Percentiles rank a stretch among this genome's conserved stretches.
phyloP scores from a whole-genome alignment of 768 basidiomycete genomes.

The Trametes cinnabarina region DNA sequence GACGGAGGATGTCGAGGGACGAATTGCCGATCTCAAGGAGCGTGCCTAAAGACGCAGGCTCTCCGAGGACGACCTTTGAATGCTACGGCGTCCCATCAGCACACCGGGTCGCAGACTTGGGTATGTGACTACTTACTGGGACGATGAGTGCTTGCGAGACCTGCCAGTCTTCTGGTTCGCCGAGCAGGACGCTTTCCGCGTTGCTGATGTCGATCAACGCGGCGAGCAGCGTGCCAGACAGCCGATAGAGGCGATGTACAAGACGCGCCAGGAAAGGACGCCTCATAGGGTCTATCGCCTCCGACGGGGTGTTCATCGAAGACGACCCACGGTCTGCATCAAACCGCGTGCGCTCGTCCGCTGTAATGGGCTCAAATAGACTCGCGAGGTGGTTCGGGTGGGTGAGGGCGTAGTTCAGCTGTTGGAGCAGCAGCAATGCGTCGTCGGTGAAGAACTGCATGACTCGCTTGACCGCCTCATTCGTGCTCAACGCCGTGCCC shows the following conservation, averaged over 20 bases:
- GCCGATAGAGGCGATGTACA: conserved; percentile 65
- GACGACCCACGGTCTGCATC: conserved; percentile 52
- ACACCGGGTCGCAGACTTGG: too few relatives aligned
- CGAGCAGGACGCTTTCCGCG: conserved; percentile 64
- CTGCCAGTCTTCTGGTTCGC: conserved; percentile 71
- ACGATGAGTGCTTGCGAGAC: conserved; percentile 63
- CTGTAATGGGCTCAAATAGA: conserved; percentile 73
- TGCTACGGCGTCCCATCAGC: conserved; percentile 49
- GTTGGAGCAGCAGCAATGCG: conserved; percentile 74
- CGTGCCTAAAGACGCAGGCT: conserved; percentile 83
- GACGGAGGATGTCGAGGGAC: conserved; percentile 69
- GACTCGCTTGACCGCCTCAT: conserved; percentile 57
- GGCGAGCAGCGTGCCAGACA: conserved; percentile 67
- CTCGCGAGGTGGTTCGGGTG: conserved; percentile 88
- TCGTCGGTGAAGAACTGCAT: conserved; percentile 66
- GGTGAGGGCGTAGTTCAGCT: conserved; percentile 85
- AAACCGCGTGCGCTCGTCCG: conserved; percentile 67
- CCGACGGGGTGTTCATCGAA: conserved; percentile 37
- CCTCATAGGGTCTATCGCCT: conserved; percentile 59
- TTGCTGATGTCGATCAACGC: conserved; percentile 69
- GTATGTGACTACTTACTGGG: conserved; percentile 68
- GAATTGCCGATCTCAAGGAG: conserved; percentile 82
- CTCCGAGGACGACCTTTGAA: conserved; percentile 79
- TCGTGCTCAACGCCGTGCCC: conserved; percentile 43
- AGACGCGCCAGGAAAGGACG: conserved; percentile 72